Evolutionary conservation across 2,329 filamentous ascomycete species (phyloP), one percentile per base, ranked within the genome.

Genomic region (Fusarium cicatricum): DNA sequence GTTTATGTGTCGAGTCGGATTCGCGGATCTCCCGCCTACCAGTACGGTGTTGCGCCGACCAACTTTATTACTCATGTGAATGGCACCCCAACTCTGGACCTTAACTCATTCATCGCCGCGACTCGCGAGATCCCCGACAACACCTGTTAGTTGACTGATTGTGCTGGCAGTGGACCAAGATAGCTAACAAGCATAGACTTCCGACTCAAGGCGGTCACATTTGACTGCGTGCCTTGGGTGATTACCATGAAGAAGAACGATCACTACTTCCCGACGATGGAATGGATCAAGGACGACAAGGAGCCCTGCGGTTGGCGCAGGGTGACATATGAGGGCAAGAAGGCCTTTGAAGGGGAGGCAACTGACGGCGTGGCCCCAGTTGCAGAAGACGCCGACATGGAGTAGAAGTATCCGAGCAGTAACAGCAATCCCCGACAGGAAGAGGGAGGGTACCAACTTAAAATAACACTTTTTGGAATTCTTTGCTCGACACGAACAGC

Each of bases 231-330:
- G 10, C 94, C 94, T 4, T 99, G 95, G 92, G 92, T 99, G n/a
- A 91, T 96, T 33, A 99, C 95, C 9, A 97, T 99, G 91, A 99
- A 99, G 87, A 98, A 98, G 85, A 97, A 97, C 68, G 94, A 99
- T 72, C 95, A 99, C 76, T 99, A 99, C 74, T 90, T 90, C 75
- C 87, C 87, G 1, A 89, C 86, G 1, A 84, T 86, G 74, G 87
- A 90, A 69, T 88, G 86, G 82, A 83, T 86, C 74, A 89, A 88
- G 73, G 86, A 89, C 61, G 71, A 76, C 12, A 75, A 75, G 7
- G 84, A 86, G 60, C 74, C 80, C 2, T 86, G 82, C 60, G 86
- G 86, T 43, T 90, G 87, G 87, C 80, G 80, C 48, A 78, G 86
- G 32, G 79, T 86, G 16, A 86, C 85, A 4, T 88, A 89, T 61